Evolutionary conservation across 2,329 filamentous ascomycete species (phyloP).

Genomic region (Cladosporium sp.): DNA sequence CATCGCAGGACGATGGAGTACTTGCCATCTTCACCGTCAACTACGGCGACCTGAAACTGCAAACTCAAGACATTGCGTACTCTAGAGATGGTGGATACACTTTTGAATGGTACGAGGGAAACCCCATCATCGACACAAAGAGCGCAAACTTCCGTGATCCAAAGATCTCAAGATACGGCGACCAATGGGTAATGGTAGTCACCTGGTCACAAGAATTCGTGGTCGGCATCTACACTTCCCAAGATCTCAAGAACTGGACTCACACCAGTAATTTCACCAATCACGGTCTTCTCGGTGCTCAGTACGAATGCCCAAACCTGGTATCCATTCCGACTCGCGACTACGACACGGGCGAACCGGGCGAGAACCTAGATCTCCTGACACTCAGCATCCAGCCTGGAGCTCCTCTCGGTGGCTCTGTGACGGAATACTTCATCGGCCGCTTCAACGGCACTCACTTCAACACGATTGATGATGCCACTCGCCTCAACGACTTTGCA

Average conservation of each 20-base stretch:
- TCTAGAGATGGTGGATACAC: slow-evolving; percentile 57
- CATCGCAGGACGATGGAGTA: slow-evolving; percentile 53
- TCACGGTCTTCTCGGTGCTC: slow-evolving; percentile 47
- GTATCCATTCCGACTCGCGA: slow-evolving; percentile 48
- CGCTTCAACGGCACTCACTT: slow-evolving; percentile 61
- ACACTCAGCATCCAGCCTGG: slow-evolving; percentile 54
- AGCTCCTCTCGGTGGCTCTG: slow-evolving; percentile 51
- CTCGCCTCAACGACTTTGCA: slow-evolving; percentile 20
- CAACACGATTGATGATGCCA: slow-evolving; percentile 35
- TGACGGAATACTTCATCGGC: slow-evolving; percentile 53
- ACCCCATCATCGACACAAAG: slow-evolving; percentile 55
- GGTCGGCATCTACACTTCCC: slow-evolving; percentile 57
- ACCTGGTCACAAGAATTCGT: slow-evolving; percentile 50
- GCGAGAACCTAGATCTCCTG: slow-evolving; percentile 41
- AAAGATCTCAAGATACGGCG: slow-evolving; percentile 54
- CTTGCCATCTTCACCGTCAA: slow-evolving; percentile 52
- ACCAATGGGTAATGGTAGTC: slow-evolving; percentile 55
- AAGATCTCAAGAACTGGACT: slow-evolving; percentile 55
- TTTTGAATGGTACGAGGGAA: slow-evolving; percentile 54
- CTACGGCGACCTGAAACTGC: slow-evolving; percentile 28
- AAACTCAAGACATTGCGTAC: slow-evolving; percentile 58
- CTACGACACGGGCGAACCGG: slow-evolving; percentile 26
- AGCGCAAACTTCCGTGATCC: slow-evolving; percentile 59
- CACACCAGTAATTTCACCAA: slow-evolving; percentile 53
- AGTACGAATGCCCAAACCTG: slow-evolving; percentile 61